Conservation (phyloP, 345 rosid species). For the Adansonia digitata region DNA sequence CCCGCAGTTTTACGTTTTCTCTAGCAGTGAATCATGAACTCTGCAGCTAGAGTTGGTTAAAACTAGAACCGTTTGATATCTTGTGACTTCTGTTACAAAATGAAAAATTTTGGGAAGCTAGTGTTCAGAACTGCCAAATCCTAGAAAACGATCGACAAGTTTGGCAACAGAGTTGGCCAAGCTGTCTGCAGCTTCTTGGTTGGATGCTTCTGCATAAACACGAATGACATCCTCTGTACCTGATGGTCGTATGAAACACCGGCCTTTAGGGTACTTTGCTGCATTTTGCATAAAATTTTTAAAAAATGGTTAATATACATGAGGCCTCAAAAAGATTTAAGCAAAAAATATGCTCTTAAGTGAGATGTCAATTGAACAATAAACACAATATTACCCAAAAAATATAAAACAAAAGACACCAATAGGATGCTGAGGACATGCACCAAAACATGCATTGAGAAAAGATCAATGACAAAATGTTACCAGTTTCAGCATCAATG, state of each 20-base stretch:
- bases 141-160: slow-evolving; percentile 59
- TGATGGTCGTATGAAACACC: slow-evolving; percentile 82
- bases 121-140: slow-evolving; percentile 21
- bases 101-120: neutral
- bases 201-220: slow-evolving; percentile 89
- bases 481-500: slow-evolving; percentile 70
- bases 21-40: neutral
- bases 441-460: neutral
- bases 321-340: neutral
- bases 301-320: neutral
- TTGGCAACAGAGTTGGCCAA: slow-evolving; percentile 64
- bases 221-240: slow-evolving; percentile 95
- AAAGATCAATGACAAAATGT: slow-evolving; percentile 2
- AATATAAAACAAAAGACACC: too few species aligned
- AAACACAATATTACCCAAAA: too few species aligned
- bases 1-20: neutral
- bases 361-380: neutral
- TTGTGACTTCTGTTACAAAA: neutral
- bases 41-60: too few species aligned
- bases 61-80: neutral
- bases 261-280: slow-evolving; percentile 57
- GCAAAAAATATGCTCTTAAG: neutral
- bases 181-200: slow-evolving; percentile 70
- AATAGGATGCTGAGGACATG: neutral
- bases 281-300: slow-evolving; percentile 16